phyloP scores from a whole-genome alignment of 345 rosid genomes.

The Pistacia vera region DNA sequence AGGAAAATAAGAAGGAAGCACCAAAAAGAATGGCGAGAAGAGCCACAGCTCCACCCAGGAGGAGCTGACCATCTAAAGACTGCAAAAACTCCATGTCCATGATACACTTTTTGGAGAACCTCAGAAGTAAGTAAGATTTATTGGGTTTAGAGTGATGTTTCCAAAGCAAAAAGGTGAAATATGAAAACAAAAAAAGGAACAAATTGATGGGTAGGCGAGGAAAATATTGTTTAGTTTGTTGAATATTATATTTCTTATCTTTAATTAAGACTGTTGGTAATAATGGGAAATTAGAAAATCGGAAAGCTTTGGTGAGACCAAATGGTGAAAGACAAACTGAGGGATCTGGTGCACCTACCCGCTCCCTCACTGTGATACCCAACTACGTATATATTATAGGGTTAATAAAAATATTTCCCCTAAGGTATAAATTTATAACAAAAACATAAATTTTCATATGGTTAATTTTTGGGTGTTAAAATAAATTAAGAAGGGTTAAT shows the following conservation, averaged over 20 bases:
- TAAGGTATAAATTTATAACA: no score
- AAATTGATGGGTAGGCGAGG: not conserved
- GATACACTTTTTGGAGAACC: not conserved
- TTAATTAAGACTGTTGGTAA: not conserved
- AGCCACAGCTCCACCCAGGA: conserved; percentile 76
- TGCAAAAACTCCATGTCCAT: conserved; percentile 73
- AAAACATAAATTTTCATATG: no score
- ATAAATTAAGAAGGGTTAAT: no score
- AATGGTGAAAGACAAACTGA: not conserved
- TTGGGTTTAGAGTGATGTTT: not conserved
- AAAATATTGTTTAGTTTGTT: not conserved
- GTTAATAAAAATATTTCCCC: no score
- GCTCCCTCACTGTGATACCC: no score
- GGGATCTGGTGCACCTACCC: not conserved
- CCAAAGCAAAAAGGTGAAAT: not conserved
- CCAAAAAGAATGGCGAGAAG: conserved; percentile 59
- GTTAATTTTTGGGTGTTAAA: no score
- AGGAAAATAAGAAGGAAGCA: conserved; percentile 59
- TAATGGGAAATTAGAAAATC: not conserved
- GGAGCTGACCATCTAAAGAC: conserved; percentile 67
- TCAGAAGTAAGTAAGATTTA: not conserved
- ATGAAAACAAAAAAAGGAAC: not conserved
- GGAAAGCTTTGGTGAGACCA: not conserved
- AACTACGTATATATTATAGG: no score
- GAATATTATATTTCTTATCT: not conserved